Base-by-base conservation (phyloP, 768 basidiomycete species). In the Suillus subaureus region DNA sequence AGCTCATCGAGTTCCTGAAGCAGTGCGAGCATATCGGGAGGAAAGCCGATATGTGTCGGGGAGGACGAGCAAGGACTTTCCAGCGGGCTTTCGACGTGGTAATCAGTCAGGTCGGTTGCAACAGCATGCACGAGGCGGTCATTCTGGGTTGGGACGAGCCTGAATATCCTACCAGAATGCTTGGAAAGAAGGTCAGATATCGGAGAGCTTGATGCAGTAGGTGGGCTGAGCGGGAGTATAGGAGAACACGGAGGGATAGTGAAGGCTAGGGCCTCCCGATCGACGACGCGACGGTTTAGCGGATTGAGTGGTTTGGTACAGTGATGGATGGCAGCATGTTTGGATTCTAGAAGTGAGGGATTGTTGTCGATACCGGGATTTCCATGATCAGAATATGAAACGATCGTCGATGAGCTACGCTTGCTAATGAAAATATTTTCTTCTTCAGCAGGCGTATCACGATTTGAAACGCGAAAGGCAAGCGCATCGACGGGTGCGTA, bases 1-100 rank as follows among this genome's bases (percentile, higher is more conserved):
- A 76, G 40, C 47, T 75, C 70, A 42, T 77, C 75, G 47, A 76
- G 62, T 55, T 77, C 67, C 39, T 54, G 67, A 21, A 76, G 67
- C 2, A 73, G 61, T 23, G 72, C 73, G 37, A 54, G 69, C 70
- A 78, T 72, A 56, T 76, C 75, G 33, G 68, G 66, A 49, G 69
- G 73, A 47, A 77, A 66, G n/a, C 76, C 75, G 26, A 45, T 40
- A 21, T 28, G 35, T 52, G 49, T 23, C 18, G 31, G 31, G 18
- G 61, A 62, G 31, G 55, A 61, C 18, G 16, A 62, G 56, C 56
- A 21, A 18, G 16, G 18, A 62, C 31, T 26, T 61, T 62, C 61
- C 31, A 21, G 11, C 12, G 42, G 23, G 31, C 55, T 61, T 26
- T 62, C 61, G 45, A 61, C 26, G 6, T 15, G 26, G 15, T 13